Base-by-base conservation (phyloP, 2,329 filamentous ascomycete genomes). In the Trichophyton simii region DNA sequence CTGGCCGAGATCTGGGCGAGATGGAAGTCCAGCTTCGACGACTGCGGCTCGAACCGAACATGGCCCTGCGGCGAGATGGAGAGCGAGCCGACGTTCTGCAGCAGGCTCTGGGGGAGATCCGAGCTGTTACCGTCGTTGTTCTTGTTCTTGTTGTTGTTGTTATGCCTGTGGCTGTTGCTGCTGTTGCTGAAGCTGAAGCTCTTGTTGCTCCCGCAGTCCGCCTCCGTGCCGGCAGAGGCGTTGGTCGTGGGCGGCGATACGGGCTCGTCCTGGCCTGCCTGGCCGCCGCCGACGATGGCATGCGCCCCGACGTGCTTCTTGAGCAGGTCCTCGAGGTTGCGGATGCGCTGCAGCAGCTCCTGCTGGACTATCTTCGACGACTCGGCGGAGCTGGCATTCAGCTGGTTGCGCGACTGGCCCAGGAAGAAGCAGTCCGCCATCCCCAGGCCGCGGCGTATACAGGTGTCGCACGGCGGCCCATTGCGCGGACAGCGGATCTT, bases 401-500 rank as follows among this genome's bases (percentile, higher is more conserved):
- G 66, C 9, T 71, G 71, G 50, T 54, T 54, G 50, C 50, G 50
- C 22, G 50, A 13, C 28, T 73, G 71, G 42, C 72, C 71, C 1
- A 73, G 68, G 52, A 73, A 74, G 62, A 75, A 69, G 52, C 72
- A 73, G 60, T 75, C 72, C 55, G 72, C 69, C 11, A 70, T 68
- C 4, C 70, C 71, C 20, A 75, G 65, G 6, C 74, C 73, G 25
- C 74, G 71, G 15, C 71, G 69, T 8, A 73, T 67, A 65, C 74
- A 76, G 2, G 73, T 75, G 46, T 75, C 69, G 52, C 74, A 76
- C 22, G 73, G 73, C 13, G 69, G 67, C n/a, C 68, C 68, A 63
- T 74, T 72, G 25, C 74, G 73, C 25, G 72, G 70, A 62, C 74
- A 76, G 28, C 71, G 68, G 48, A 76, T 76, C 60, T 76, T 76